Conservation (phyloP, 805 yeast genomes). For the Lachancea fermentati region DNA sequence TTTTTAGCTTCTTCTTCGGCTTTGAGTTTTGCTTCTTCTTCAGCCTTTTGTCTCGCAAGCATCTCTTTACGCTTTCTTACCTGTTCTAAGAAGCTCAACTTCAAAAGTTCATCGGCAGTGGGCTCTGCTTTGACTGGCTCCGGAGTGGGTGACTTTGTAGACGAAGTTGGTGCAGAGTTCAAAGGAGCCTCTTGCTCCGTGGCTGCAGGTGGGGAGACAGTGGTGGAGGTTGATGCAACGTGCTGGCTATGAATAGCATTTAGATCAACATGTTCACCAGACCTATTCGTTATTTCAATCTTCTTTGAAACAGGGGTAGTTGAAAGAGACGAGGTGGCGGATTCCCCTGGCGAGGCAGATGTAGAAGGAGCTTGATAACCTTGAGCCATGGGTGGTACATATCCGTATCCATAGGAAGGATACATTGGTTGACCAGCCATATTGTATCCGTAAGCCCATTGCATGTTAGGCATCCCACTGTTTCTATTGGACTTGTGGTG, state of each 20-base stretch:
- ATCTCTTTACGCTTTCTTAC: constrained; percentile 28
- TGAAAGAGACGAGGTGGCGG: constrained; percentile 1
- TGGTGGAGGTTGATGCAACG: constrained; percentile 1
- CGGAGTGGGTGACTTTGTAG: constrained; percentile 5
- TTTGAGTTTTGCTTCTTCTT: constrained; percentile 3
- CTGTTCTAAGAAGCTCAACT: constrained; percentile 27
- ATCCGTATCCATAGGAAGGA: constrained; percentile 9
- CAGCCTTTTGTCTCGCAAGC: constrained; percentile 24
- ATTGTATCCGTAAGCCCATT: constrained; percentile 26
- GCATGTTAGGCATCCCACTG: constrained; percentile 14
- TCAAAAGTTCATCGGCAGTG: constrained; percentile 18
- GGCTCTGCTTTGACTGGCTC: constrained; percentile 9
- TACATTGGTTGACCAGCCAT: constrained; percentile 12
- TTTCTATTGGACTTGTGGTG: constrained; percentile 2
- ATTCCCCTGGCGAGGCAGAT: constrained; percentile 6
- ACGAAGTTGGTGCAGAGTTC: too few species aligned
- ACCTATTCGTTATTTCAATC: constrained; percentile 32
- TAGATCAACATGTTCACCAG: constrained; percentile 29
- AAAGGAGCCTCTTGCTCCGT: constrained; percentile 5
- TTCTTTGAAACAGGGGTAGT: constrained; percentile 18
- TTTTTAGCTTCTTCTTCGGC: constrained; percentile 13
- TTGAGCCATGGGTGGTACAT: constrained; percentile 9
- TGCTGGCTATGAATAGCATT: constrained; percentile 22
- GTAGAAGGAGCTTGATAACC: constrained; percentile 6
- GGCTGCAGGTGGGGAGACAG: constrained; percentile 2